phyloP scores from a whole-genome alignment of 2,329 filamentous ascomycete species.

The Epichloe aotearoae region DNA sequence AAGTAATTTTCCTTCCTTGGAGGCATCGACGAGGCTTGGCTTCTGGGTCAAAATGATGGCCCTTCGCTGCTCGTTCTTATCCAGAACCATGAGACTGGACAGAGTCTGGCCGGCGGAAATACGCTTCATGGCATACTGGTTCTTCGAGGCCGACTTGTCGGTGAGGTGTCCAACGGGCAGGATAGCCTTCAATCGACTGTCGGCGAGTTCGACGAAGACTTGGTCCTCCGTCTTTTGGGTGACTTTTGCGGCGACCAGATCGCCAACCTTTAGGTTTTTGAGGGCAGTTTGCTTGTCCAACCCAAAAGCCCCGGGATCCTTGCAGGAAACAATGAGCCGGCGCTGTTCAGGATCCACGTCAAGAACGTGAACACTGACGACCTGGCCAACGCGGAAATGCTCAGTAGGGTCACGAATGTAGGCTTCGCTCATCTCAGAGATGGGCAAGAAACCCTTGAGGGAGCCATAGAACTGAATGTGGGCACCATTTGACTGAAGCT shows the following conservation, averaged over 20 bases:
- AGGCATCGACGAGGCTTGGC: constrained; percentile 64
- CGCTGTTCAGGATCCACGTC: constrained; percentile 59
- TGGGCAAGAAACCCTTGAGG: constrained; percentile 75
- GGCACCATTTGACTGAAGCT: constrained; percentile 64
- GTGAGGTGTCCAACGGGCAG: constrained; percentile 68
- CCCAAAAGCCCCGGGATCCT: constrained; percentile 69
- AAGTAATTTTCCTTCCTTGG: constrained; percentile 60
- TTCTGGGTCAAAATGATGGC: constrained; percentile 72
- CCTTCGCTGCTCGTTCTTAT: constrained; percentile 67
- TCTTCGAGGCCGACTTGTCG: constrained; percentile 73
- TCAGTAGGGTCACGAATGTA: constrained; percentile 81
- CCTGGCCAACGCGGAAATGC: constrained; percentile 83
- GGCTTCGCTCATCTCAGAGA: constrained; percentile 96
- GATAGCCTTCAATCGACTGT: constrained; percentile 61
- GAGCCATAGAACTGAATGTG: constrained; percentile 84
- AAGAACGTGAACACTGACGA: constrained; percentile 79
- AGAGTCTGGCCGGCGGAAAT: constrained; percentile 76
- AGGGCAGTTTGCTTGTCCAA: constrained; percentile 64
- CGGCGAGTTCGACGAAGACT: constrained; percentile 62
- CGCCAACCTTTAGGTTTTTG: constrained; percentile 58
- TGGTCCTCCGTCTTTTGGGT: constrained; percentile 71
- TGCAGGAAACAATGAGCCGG: constrained; percentile 81
- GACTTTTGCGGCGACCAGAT: constrained; percentile 64
- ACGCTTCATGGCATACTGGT: constrained; percentile 61
- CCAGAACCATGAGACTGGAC: constrained; percentile 70